Percentiles rank a stretch among this genome's conserved stretches.
Conservation (phyloP, 2,329 filamentous ascomycete species). For the Ilyonectria robusta region DNA sequence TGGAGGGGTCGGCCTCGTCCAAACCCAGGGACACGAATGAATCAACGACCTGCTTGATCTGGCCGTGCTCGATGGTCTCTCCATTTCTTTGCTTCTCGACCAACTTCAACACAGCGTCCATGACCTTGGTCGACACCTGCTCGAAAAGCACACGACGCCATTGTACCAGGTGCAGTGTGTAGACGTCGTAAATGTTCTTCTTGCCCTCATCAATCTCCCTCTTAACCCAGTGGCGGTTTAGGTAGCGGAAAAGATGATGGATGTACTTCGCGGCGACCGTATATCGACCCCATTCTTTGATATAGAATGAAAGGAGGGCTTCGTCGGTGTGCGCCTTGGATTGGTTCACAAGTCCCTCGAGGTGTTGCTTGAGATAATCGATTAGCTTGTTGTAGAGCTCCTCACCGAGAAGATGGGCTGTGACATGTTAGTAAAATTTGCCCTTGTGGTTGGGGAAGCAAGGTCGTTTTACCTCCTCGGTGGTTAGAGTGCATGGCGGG, state of each 20-base stretch:
- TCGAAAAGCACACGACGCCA: slow-evolving; percentile 95
- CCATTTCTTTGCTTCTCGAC: slow-evolving; percentile 98
- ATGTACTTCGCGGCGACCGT: slow-evolving; percentile 97
- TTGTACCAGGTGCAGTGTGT: slow-evolving; percentile 94
- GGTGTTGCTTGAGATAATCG: slow-evolving; percentile 84
- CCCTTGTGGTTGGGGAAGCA: background rate
- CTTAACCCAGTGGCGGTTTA: slow-evolving; percentile 99
- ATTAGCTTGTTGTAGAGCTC: slow-evolving; percentile 95
- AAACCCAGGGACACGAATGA: slow-evolving; percentile 96
- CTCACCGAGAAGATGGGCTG: slow-evolving; percentile 94
- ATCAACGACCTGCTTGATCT: slow-evolving; percentile 97
- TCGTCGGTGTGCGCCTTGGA: slow-evolving; percentile 90
- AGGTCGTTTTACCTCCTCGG: slow-evolving; percentile 71
- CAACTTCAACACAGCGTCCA: slow-evolving; percentile 93
- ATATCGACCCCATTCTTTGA: slow-evolving; percentile 96
- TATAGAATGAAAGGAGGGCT: slow-evolving; percentile 92
- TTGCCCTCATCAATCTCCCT: slow-evolving; percentile 99
- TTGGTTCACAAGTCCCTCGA: slow-evolving; percentile 77
- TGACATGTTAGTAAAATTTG: slow-evolving; percentile 32
- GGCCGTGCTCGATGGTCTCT: slow-evolving; percentile 96
- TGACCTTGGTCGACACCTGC: slow-evolving; percentile 87
- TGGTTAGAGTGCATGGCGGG: slow-evolving; percentile 58
- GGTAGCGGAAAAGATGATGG: slow-evolving; percentile 95
- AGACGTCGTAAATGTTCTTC: slow-evolving; percentile 98
- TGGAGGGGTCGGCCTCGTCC: slow-evolving; percentile 92